A percentile compares a stretch with the other conserved stretches of the same genome.
Conservation (phyloP, 495 filamentous ascomycete species). For the Aspergillus asperescens region DNA sequence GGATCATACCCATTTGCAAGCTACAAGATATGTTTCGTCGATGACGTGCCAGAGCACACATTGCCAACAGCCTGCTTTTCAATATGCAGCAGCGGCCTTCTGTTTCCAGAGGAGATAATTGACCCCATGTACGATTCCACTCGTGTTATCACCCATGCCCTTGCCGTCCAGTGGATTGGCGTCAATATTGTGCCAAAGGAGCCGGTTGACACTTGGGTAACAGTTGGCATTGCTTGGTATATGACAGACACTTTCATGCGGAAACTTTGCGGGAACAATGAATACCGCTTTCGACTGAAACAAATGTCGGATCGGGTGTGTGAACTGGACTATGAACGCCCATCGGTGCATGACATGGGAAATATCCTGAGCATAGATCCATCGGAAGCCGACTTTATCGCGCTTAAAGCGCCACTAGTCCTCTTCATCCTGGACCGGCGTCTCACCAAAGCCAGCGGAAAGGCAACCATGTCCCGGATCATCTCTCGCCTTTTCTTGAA, state of each 20-base stretch:
- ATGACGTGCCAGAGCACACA: constrained; percentile 71
- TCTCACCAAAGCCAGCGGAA: constrained; percentile 78
- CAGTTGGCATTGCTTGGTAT: constrained; percentile 84
- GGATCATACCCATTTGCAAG: constrained; percentile 80
- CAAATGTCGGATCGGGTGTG: constrained; percentile 73
- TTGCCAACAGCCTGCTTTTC: constrained; percentile 74
- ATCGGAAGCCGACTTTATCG: constrained; percentile 81
- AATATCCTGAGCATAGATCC: constrained; percentile 71
- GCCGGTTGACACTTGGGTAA: constrained; percentile 82
- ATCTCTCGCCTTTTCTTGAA: constrained; percentile 75
- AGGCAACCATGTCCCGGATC: constrained; percentile 76
- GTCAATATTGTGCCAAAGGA: constrained; percentile 79
- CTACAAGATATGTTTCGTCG: constrained; percentile 90
- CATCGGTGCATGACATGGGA: constrained; percentile 77
- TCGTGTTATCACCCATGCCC: constrained; percentile 68
- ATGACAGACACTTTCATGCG: constrained; percentile 91
- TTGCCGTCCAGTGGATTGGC: constrained; percentile 92
- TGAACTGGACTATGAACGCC: constrained; percentile 73
- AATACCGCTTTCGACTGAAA: constrained; percentile 89
- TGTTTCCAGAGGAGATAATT: constrained; percentile 76
- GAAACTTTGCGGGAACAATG: constrained; percentile 85
- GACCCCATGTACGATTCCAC: constrained; percentile 76
- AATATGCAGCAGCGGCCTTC: constrained; percentile 78
- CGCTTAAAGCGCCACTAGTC: constrained; percentile 84
- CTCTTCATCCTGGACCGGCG: constrained; percentile 90